Conservation (phyloP, 1,284 basidiomycete genomes). For the Ustilago hordei region DNA sequence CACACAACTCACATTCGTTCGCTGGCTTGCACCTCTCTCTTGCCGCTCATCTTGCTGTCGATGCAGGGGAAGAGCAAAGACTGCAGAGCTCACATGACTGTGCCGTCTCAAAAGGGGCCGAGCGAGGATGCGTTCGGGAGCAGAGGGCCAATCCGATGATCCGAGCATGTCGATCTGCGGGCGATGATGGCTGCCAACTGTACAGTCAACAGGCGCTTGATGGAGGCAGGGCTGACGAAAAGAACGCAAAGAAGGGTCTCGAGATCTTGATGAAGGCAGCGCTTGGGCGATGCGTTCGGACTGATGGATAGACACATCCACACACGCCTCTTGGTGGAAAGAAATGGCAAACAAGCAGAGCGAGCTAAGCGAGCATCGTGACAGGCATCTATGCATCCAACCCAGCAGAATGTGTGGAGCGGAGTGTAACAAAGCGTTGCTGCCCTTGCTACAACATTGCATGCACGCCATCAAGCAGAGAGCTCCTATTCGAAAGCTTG, state of each 20-base stretch:
- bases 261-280: neutral
- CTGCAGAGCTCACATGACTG: slow-evolving; percentile 16
- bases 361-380: slow-evolving; percentile 24
- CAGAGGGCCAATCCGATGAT: neutral
- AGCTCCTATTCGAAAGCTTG: slow-evolving; percentile 17
- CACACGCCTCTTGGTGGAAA: neutral
- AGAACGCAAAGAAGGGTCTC: neutral
- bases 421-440: neutral
- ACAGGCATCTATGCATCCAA: slow-evolving; percentile 11
- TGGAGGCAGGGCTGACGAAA: neutral
- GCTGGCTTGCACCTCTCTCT: neutral
- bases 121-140: neutral
- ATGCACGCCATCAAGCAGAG: slow-evolving; percentile 9
- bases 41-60: neutral
- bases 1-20: neutral
- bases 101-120: neutral
- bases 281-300: slow-evolving; percentile 5
- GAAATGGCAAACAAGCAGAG: neutral
- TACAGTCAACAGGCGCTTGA: neutral
- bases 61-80: neutral
- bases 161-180: slow-evolving; percentile 12
- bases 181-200: slow-evolving; percentile 6
- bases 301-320: slow-evolving; percentile 5
- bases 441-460: neutral
- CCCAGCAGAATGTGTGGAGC: neutral